A percentile compares a stretch with the other conserved stretches of the same genome.
phyloP scores from a whole-genome alignment of 2,329 filamentous ascomycete species.

The Coniochaeta hoffmannii region DNA sequence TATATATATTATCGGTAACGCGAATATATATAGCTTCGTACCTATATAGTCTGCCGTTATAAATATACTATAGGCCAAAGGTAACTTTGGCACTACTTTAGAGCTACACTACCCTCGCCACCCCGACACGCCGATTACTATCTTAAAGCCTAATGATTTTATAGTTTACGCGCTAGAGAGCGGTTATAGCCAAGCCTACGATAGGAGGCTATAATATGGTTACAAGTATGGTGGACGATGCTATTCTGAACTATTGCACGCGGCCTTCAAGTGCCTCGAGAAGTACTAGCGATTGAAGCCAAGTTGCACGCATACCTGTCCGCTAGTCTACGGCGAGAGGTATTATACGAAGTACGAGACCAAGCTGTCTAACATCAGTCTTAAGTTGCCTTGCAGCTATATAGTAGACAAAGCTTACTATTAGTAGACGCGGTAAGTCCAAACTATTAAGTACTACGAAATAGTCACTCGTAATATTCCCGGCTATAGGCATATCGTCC shows the following conservation, averaged over 20 bases:
- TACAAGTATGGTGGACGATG: conserved; percentile 38
- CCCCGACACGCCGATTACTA: conserved; percentile 39
- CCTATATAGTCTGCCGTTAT: conserved; percentile 59
- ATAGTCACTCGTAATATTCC: conserved; percentile 28
- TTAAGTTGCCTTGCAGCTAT: conserved; percentile 35
- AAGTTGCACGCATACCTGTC: conserved; percentile 38
- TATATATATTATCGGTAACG: conserved; percentile 66
- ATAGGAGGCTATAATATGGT: conserved; percentile 38
- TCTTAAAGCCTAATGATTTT: conserved; percentile 52
- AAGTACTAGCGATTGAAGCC: conserved; percentile 31
- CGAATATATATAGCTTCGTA: conserved; percentile 46
- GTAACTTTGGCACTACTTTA: conserved; percentile 41
- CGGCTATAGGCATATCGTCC: conserved; percentile 53
- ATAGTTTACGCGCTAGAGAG: conserved; percentile 49
- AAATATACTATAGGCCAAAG: conserved; percentile 36
- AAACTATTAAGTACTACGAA: conserved; percentile 48
- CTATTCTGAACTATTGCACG: conserved; percentile 39
- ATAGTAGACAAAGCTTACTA: conserved; percentile 4
- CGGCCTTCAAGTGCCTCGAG: conserved; percentile 36
- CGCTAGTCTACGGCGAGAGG: conserved; percentile 30
- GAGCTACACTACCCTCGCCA: conserved; percentile 56
- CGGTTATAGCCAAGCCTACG: conserved; percentile 48
- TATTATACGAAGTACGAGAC: conserved; percentile 20
- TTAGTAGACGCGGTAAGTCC: conserved; percentile 29
- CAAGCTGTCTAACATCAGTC: too few relatives aligned